phyloP scores from a whole-genome alignment of 352 stramenopile genomes.

The Discostella stelligera region DNA sequence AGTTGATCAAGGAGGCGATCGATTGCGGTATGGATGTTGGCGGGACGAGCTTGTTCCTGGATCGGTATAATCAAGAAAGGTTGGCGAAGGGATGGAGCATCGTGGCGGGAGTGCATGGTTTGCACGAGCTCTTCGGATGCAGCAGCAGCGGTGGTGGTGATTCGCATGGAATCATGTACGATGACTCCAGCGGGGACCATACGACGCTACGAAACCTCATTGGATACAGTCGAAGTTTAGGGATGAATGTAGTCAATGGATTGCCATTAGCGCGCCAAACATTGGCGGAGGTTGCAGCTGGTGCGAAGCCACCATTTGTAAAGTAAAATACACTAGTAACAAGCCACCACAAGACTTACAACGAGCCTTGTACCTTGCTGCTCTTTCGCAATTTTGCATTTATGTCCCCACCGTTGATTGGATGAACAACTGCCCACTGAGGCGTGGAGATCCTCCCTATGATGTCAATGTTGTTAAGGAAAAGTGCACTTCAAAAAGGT shows the following conservation, averaged over 20 bases:
- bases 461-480: conserved; percentile 48
- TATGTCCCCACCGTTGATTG: conserved; percentile 62
- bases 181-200: conserved; percentile 1
- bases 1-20: conserved; percentile 56
- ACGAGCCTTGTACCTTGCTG: conserved; percentile 61
- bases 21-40: conserved; percentile 72
- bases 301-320: conserved; percentile 10
- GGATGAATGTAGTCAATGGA: conserved; percentile 76
- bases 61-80: conserved; percentile 65
- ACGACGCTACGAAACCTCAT: conserved; percentile 27
- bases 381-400: conserved; percentile 81
- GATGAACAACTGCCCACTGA: conserved; percentile 66
- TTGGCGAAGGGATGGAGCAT: conserved; percentile 56
- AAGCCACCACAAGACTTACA: conserved; percentile 56
- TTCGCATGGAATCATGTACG: conserved; percentile 11
- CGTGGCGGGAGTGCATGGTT: conserved; percentile 65
- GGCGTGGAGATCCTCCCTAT: conserved; percentile 62
- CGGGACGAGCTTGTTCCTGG: conserved; percentile 55
- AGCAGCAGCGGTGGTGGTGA: conserved; percentile 33
- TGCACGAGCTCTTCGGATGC: conserved; percentile 68
- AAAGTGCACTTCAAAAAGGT: conserved; percentile 27
- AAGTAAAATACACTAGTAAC: not conserved
- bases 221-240: conserved; percentile 61
- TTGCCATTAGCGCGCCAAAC: conserved; percentile 51
- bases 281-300: conserved; percentile 61